Evolutionary conservation across 2,329 filamentous ascomycete species (phyloP), one percentile per base, ranked within the genome.

Genomic region (Penicillium polonicum): DNA sequence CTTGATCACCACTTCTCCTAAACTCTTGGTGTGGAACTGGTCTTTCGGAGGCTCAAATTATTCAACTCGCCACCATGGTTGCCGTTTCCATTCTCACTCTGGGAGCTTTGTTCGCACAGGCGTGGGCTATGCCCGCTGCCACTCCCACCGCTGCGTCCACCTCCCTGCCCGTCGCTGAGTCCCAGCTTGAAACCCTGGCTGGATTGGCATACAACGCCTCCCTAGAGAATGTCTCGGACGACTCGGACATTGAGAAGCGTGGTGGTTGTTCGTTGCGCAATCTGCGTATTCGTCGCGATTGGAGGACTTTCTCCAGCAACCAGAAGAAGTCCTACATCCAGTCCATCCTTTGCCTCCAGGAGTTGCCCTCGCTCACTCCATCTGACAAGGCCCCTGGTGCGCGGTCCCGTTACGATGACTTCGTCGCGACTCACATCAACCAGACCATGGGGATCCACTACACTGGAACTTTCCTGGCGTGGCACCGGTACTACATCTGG

Each of bases 381-480:
- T 55, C 68, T 0, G 61, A 66, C 0, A 67, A 72, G 13, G 76
- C 74, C 0, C 70, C 79, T 0, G 81, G 81, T 2, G 79, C 76
- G 3, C 73, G 71, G 56, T 77, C 72, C 59, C 80, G 55, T n/a
- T 82, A 77, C 57, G 82, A 84, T 62, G 82, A 84, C 58, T 83
- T 78, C 43, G 72, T 81, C 6, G 79, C 76, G 5, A 72, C 75
- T 0, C 82, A 84, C 58, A 76, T 84, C 56, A 78, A 80, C 52
- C 74, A 79, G 59, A 81, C 81, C 0, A 58, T 72, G 10, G 52
- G 49, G 1, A 80, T 83, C 19, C 81, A 83, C 53, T 64, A 55
- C 23, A 71, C 72, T 7, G 69, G 68, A 15, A 68, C 55, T 3
- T 71, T 73, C 57, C 55, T 70, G 5, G 65, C 69, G 21, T 78